Base-by-base conservation (phyloP, 2,329 filamentous ascomycete genomes). In the Paramyrothecium roridum region DNA sequence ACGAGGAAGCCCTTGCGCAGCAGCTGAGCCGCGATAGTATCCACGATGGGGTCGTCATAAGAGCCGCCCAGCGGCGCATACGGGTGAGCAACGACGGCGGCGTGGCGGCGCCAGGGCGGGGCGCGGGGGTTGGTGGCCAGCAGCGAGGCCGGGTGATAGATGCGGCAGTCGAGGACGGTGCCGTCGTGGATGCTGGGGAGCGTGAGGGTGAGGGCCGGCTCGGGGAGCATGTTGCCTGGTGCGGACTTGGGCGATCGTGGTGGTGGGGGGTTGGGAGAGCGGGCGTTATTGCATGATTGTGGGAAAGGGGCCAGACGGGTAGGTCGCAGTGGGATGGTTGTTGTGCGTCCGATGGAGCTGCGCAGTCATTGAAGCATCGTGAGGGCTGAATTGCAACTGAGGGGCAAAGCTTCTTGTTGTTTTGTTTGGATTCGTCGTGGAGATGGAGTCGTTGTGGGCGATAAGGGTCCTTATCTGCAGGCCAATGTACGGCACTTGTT, bases 51-150 rank as follows among this genome's bases (percentile, higher is more conserved):
- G 67, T 98, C 93, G 68, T 98, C 90, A 67, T 86, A 95, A 70
- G 79, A 86, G 6, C 93, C 95, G 4, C 95, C 95, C 52, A 98
- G 76, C 0, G 91, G 87, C 34, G 91, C 91, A 68, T 98, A 98
- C 0, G 95, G 93, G 70, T 98, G 95, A 13, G 93, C 93, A 43
- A 98, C 76, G 3, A 96, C 78, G 48, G 81, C 82, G 17, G 78
- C 79, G 59, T 84, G 74, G 50, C 73, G 74, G 46, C 62, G 66
- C 80, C 80, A 83, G 52, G 69, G 62, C 30, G 68, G 67, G 13
- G 72, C 64, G 45, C 55, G 59, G 8, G 64, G 61, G 21, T 63
- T 70, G 53, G 51, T 67, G 50, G 69, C 63, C 45, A 81, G 67
- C 43, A 81, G 67, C 33, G 78, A 79, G 2, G 68, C 62, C 1